A percentile compares a stretch with the other conserved stretches of the same genome.
phyloP scores from a whole-genome alignment of 129 eudicot genomes.

The Flaveria sonorensis region DNA sequence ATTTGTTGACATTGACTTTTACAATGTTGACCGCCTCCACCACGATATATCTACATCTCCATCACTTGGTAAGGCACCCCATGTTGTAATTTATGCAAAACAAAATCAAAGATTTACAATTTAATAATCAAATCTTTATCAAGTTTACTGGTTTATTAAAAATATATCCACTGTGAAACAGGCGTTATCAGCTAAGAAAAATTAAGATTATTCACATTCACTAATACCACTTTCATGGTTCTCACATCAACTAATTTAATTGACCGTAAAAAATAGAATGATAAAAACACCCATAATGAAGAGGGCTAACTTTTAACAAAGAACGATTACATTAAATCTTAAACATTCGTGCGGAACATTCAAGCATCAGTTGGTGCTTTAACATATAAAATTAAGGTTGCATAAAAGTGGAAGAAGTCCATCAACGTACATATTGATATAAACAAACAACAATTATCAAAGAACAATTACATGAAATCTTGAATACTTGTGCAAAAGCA shows the following conservation, averaged over 20 bases:
- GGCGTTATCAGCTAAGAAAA: neutral
- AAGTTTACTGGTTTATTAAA: neutral
- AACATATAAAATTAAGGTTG: neutral
- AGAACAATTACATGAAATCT: neutral
- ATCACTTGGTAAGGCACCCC: slow-evolving; percentile 32
- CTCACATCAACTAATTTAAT: no score
- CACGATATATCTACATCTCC: slow-evolving; percentile 46
- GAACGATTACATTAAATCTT: neutral
- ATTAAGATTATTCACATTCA: neutral
- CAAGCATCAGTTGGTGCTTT: neutral
- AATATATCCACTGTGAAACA: neutral
- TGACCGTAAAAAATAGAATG: neutral
- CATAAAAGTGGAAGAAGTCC: neutral
- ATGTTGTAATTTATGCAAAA: slow-evolving; percentile 13
- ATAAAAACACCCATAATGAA: neutral
- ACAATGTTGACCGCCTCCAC: slow-evolving; percentile 38
- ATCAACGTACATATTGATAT: neutral
- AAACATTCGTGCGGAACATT: slow-evolving; percentile 15
- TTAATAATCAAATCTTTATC: neutral
- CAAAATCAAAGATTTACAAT: slow-evolving; percentile 1
- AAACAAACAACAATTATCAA: neutral
- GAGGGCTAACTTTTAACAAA: neutral
- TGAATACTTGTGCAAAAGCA: slow-evolving; percentile 19
- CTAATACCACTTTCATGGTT: neutral
- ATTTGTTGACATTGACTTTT: slow-evolving; percentile 29